Conservation (phyloP, 1,284 basidiomycete species). For the Amylostereum areolatum region DNA sequence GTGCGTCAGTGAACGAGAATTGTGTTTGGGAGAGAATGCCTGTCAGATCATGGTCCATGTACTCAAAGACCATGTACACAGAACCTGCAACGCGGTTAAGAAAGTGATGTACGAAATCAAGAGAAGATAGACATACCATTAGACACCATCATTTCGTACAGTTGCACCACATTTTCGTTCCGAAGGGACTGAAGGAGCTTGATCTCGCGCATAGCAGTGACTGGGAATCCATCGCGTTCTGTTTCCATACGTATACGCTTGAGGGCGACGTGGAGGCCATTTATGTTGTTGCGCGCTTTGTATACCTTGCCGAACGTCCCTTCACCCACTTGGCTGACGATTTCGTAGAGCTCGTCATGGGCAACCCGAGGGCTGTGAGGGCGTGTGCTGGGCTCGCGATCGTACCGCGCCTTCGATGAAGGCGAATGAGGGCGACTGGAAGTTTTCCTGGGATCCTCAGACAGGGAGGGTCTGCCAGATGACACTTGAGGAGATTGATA, state of each 20-base stretch:
- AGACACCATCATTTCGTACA: slow-evolving; percentile 98
- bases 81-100: slow-evolving; percentile 51
- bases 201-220: slow-evolving; percentile 98
- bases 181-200: slow-evolving; percentile 90
- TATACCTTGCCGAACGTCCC: slow-evolving; percentile 99
- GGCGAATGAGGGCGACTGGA: neutral
- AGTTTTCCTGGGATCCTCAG: neutral
- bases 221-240: slow-evolving; percentile 96
- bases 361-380: slow-evolving; percentile 26
- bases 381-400: slow-evolving; percentile 7
- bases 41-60: slow-evolving; percentile 98
- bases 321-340: slow-evolving; percentile 93
- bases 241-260: slow-evolving; percentile 98
- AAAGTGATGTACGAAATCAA: slow-evolving; percentile 7
- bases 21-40: slow-evolving; percentile 91
- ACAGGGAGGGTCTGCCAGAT: neutral
- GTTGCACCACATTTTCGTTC: slow-evolving; percentile 84
- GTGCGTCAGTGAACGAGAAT: slow-evolving; percentile 77
- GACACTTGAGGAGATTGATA: neutral
- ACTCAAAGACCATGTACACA: slow-evolving; percentile 99
- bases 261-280: slow-evolving; percentile 78
- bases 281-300: slow-evolving; percentile 85
- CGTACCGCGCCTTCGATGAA: neutral
- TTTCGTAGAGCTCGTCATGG: slow-evolving; percentile 72
- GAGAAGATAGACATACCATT: slow-evolving; percentile 57